Percentiles rank a stretch among this genome's conserved stretches.
These are phyloP conservation scores for Cordyceps pruinosa DNA, from an alignment of 2,329 filamentous ascomycete species.

Conservation along the genomic window DNA sequence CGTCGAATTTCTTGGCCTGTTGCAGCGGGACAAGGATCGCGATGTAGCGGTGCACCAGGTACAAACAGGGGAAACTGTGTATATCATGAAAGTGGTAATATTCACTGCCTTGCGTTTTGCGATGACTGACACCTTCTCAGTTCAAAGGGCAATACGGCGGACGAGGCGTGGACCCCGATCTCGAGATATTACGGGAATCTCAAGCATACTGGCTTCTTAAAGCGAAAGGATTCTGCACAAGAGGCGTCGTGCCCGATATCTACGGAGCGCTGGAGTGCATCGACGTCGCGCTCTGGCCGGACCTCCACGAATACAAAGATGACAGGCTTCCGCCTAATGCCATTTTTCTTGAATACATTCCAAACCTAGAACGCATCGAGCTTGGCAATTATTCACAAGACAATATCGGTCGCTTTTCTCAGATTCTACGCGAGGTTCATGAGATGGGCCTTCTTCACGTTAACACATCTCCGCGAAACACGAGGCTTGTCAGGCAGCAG, in stretches of 20 bases:
- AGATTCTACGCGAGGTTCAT: neutral
- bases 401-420: neutral
- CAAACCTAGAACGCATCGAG: neutral
- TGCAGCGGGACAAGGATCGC: neutral
- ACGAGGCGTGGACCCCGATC: neutral
- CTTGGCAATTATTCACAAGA: neutral
- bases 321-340: neutral
- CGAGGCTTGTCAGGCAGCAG: neutral
- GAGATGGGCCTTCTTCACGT: neutral
- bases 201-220: neutral
- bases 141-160: neutral
- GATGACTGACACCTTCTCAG: neutral
- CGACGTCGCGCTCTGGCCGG: neutral
- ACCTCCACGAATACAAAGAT: neutral
- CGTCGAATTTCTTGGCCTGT: neutral
- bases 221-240: neutral
- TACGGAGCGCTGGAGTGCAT: neutral
- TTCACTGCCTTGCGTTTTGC: neutral
- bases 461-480: neutral
- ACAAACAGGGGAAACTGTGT: neutral
- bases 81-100: neutral
- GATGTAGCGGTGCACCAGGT: neutral
- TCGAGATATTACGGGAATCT: neutral
- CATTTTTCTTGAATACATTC: slow-evolving; percentile 3
- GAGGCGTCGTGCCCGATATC: neutral